Evolutionary conservation across 495 filamentous ascomycete species (phyloP), one percentile per base, ranked within the genome.

Genomic region (Hypoxylon perforatum): DNA sequence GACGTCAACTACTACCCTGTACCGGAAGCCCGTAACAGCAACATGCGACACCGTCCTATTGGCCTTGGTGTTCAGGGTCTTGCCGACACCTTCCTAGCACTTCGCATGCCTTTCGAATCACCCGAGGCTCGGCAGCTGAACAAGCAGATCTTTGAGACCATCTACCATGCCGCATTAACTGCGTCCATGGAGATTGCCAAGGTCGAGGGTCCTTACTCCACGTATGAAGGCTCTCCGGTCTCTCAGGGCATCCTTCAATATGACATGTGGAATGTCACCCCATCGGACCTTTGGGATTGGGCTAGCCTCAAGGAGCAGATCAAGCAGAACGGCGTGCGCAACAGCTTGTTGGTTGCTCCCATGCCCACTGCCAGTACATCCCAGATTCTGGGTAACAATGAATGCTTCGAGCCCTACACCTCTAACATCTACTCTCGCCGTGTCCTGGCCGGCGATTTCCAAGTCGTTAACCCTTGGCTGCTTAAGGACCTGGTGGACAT

Each of bases 341-440:
- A 99, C 88, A 93, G 90, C 77, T 80, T 99, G 72, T 85, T 99
- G 56, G 88, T 99, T 55, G 95, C 96, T 15, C 95, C 95, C 65
- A 99, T 99, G 95, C 95, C 95, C 12, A 99, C 95, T 57, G 95
- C 95, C 48, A 92, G 89, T 62, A 99, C 95, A 35, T 94, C 91
- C 66, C 95, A 98, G 82, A 99, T 99, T 74, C 82, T 97, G 53
- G 95, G 95, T 67, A 93, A 96, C 87, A 99, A 99, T 75, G 95
- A 99, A 78, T 99, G 95, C 85, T 99, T 99, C 78, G 95, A 99
- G 85, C 95, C 95, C 14, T 99, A 99, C 80, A 99, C 95, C 5
- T 97, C 93, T 61, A 99, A 99, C 84, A 98, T 99, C 78, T 99
- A 99, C 85, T 96, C 93, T 42, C 95, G 95, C 61, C 95, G 95